Conservation (phyloP, 352 stramenopile species). For the Hyaloperonospora arabidopsidis region DNA sequence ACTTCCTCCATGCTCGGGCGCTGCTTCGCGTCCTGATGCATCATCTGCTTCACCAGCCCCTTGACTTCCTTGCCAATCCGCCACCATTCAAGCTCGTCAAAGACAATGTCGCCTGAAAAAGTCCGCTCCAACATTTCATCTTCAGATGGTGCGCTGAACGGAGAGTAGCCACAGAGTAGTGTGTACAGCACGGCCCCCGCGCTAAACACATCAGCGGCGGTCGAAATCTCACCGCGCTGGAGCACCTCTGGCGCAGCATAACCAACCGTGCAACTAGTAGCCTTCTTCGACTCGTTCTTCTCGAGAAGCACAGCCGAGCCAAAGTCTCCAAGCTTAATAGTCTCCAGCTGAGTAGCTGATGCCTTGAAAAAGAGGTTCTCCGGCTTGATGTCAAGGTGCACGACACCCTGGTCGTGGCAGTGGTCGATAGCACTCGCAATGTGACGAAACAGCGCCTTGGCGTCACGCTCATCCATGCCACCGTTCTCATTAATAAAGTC, state of each 20-base stretch:
- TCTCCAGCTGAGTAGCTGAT: constrained; percentile 35
- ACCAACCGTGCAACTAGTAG: constrained; percentile 62
- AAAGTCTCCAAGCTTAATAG: constrained; percentile 69
- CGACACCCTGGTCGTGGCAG: constrained; percentile 49
- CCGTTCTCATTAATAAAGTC: constrained; percentile 52
- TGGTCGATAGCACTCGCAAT: constrained; percentile 43
- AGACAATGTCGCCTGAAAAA: constrained; percentile 38
- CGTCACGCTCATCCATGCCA: constrained; percentile 37
- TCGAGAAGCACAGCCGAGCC: constrained; percentile 42
- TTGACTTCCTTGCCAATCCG: constrained; percentile 43
- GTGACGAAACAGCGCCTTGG: constrained; percentile 45
- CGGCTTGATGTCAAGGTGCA: constrained; percentile 77
- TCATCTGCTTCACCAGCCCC: constrained; percentile 54
- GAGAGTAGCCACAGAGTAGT: constrained; percentile 53
- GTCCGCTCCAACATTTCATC: constrained; percentile 54
- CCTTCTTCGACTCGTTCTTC: constrained; percentile 30
- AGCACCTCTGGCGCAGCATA: constrained; percentile 71
- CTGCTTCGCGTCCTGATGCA: constrained; percentile 33
- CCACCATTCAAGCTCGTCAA: constrained; percentile 51
- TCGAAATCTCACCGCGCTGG: constrained; percentile 35
- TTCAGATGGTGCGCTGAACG: constrained; percentile 54
- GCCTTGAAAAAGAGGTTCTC: constrained; percentile 73
- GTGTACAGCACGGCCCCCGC: constrained; percentile 64
- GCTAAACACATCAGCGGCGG: constrained; percentile 71
- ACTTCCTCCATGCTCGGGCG: constrained; percentile 63